Percentiles rank a stretch among this genome's conserved stretches.
These are phyloP conservation scores for Naematelia encephala DNA, from an alignment of 768 basidiomycete genomes.

Conservation along the genomic window DNA sequence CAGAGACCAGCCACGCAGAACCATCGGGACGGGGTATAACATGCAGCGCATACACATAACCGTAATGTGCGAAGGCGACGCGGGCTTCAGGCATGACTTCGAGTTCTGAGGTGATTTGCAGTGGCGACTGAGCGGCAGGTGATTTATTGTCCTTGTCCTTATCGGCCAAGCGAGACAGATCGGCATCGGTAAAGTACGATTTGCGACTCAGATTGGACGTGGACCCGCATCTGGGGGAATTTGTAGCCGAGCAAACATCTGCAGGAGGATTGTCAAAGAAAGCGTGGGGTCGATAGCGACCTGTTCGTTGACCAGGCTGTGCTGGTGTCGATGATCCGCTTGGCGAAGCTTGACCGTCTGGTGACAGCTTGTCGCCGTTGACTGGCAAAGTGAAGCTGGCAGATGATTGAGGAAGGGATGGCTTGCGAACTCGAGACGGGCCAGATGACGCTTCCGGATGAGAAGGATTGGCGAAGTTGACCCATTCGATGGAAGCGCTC, in stretches of 20 bases:
- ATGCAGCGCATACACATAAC: slow-evolving; percentile 85
- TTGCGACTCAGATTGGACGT: slow-evolving; percentile 3
- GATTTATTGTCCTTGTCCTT: neutral
- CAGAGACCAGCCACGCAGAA: slow-evolving; percentile 65
- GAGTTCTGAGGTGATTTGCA: slow-evolving; percentile 26
- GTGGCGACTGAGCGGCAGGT: slow-evolving; percentile 4
- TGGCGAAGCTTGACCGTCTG: neutral
- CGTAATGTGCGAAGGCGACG: slow-evolving; percentile 85
- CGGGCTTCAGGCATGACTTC: slow-evolving; percentile 67
- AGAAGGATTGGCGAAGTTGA: slow-evolving; percentile 57
- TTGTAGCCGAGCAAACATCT: slow-evolving; percentile 56
- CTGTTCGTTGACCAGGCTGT: slow-evolving; percentile 24
- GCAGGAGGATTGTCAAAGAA: slow-evolving; percentile 90
- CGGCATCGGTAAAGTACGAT: neutral
- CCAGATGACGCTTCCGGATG: neutral
- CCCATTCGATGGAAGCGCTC: slow-evolving; percentile 90
- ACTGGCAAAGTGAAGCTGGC: slow-evolving; percentile 28
- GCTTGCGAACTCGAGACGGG: slow-evolving; percentile 21
- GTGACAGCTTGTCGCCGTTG: slow-evolving; percentile 1
- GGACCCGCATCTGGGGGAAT: slow-evolving; percentile 26
- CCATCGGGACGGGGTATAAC: slow-evolving; percentile 52
- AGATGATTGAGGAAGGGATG: slow-evolving; percentile 18
- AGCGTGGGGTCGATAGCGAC: slow-evolving; percentile 60
- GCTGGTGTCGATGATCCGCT: slow-evolving; percentile 1
- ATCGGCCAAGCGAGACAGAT: neutral